Percentiles rank a stretch among this genome's conserved stretches.
phyloP scores from a whole-genome alignment of 805 yeast species.

The Maudiozyma saulgeensis region DNA sequence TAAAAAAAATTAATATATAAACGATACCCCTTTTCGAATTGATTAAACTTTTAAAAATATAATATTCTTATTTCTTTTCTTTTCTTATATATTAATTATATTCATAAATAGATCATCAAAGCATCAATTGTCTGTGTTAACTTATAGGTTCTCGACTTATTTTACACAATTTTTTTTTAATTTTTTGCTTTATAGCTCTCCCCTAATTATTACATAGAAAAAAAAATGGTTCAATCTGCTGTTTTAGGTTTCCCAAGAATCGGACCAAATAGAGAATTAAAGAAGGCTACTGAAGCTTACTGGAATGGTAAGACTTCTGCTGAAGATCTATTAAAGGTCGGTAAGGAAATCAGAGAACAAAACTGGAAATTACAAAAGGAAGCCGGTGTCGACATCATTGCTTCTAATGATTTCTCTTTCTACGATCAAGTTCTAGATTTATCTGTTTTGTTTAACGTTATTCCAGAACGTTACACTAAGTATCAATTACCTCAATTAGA shows the following conservation, averaged over 20 bases:
- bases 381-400: constrained; percentile 94
- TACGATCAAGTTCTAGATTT: constrained; percentile 95
- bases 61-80: too few relatives aligned
- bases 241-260: constrained; percentile 99
- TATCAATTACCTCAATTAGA: constrained; percentile 75
- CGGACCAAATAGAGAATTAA: constrained; percentile 98
- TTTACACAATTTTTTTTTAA: too few relatives aligned
- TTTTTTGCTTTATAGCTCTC: too few relatives aligned
- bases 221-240: constrained; percentile 83
- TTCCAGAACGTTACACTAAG: constrained; percentile 96
- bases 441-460: constrained; percentile 84
- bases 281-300: constrained; percentile 98
- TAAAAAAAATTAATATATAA: too few relatives aligned
- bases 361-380: constrained; percentile 98
- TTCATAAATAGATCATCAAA: too few relatives aligned
- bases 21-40: too few relatives aligned
- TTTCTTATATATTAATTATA: too few relatives aligned
- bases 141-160: too few relatives aligned
- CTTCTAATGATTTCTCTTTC: constrained; percentile 96
- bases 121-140: too few relatives aligned
- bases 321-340: constrained; percentile 83
- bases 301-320: constrained; percentile 89
- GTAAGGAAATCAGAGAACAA: constrained; percentile 88
- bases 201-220: neutral
- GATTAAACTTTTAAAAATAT: too few relatives aligned